These are phyloP conservation scores for Talaromyces sp. DNA, from an alignment of 2,329 filamentous ascomycete species.

Conservation along the genomic window DNA sequence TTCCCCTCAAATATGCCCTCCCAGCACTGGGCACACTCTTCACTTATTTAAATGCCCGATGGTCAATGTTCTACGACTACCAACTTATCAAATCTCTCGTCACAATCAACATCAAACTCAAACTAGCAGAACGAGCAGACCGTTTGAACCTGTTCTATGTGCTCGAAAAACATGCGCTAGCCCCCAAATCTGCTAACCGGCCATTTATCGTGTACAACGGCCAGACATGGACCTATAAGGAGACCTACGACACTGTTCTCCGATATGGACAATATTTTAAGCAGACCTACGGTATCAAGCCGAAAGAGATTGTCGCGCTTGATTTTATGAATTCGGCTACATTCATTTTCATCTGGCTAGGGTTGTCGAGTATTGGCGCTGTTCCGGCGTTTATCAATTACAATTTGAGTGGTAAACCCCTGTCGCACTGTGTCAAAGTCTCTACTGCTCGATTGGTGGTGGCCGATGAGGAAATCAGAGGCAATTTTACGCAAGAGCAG, in stretches of 20 bases:
- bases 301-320: conserved; percentile 73
- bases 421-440: conserved; percentile 70
- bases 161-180: conserved; percentile 64
- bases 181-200: conserved; percentile 49
- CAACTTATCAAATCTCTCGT: conserved; percentile 56
- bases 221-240: conserved; percentile 67
- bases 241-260: conserved; percentile 67
- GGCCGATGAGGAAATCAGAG: conserved; percentile 64
- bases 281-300: conserved; percentile 59
- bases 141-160: conserved; percentile 70
- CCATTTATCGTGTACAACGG: conserved; percentile 67
- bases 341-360: conserved; percentile 72
- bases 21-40: conserved; percentile 64
- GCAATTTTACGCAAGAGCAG: conserved; percentile 46
- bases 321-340: conserved; percentile 78
- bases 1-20: conserved; percentile 45
- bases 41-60: conserved; percentile 76
- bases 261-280: conserved; percentile 75
- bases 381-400: conserved; percentile 86
- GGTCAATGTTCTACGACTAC: conserved; percentile 64
- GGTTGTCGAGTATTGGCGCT: conserved; percentile 78
- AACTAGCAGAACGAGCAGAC: conserved; percentile 54
- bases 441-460: conserved; percentile 66
- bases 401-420: conserved; percentile 67
- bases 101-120: conserved; percentile 44